A percentile compares a stretch with the other conserved stretches of the same genome.
phyloP scores from a whole-genome alignment of 2,329 filamentous ascomycete species.

The Emmonsiellopsis sp. region DNA sequence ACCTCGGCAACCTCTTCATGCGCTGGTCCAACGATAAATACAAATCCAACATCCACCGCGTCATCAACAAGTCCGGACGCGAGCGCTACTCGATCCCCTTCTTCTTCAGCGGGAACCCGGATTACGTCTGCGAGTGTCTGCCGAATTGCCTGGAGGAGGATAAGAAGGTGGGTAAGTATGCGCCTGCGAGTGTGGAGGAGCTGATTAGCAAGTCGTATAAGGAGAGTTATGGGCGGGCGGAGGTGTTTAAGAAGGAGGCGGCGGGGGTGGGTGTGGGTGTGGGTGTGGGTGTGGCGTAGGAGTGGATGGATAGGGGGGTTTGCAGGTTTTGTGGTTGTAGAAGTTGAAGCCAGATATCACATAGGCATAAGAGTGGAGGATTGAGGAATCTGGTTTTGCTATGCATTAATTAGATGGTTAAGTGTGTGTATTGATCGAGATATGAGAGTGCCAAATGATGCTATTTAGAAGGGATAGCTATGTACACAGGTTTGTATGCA shows the following conservation, averaged over 20 bases:
- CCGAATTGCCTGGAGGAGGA: background rate
- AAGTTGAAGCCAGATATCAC: too few relatives aligned
- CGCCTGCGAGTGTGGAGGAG: background rate
- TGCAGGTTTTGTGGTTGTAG: too few relatives aligned
- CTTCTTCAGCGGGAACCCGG: conserved; percentile 37
- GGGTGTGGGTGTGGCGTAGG: too few relatives aligned
- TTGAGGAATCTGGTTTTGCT: too few relatives aligned
- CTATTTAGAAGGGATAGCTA: too few relatives aligned
- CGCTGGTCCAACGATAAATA: conserved; percentile 34
- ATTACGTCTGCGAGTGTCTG: conserved; percentile 9
- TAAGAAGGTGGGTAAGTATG: background rate
- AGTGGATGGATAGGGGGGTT: too few relatives aligned
- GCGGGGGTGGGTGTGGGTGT: too few relatives aligned
- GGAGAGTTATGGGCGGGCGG: background rate
- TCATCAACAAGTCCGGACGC: conserved; percentile 30
- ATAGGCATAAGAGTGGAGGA: too few relatives aligned
- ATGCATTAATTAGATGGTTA: too few relatives aligned
- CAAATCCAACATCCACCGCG: conserved; percentile 33
- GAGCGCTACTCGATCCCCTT: conserved; percentile 35
- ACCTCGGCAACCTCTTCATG: conserved; percentile 32
- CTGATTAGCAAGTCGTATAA: background rate
- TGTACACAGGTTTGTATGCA: too few relatives aligned
- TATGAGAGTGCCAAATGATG: too few relatives aligned
- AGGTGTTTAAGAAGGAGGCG: background rate
- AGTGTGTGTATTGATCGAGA: too few relatives aligned